A percentile compares a stretch with the other conserved stretches of the same genome.
phyloP scores from a whole-genome alignment of 441 rosid genomes.

The Euphorbia celastroides region DNA sequence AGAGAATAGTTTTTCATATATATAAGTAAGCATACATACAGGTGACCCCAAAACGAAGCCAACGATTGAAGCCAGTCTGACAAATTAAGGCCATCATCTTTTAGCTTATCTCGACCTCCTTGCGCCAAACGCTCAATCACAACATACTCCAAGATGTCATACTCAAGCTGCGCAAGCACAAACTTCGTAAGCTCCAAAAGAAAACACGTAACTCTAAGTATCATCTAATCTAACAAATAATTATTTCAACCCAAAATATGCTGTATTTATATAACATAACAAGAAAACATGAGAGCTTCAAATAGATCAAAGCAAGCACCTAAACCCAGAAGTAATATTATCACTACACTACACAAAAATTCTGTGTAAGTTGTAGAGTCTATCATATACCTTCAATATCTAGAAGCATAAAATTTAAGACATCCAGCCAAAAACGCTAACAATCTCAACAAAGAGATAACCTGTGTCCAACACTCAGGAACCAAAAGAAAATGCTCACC shows the following conservation, averaged over 20 bases:
- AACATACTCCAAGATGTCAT: conserved; percentile 96
- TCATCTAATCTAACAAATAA: neutral
- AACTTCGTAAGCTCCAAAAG: conserved; percentile 18
- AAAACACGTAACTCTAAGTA: neutral
- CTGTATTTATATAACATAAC: conserved; percentile 8
- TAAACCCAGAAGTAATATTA: neutral
- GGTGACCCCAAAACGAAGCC: conserved; percentile 99
- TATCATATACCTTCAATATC: neutral
- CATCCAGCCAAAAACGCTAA: neutral
- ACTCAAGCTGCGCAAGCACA: conserved; percentile 73
- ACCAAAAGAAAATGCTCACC: conserved; percentile 40
- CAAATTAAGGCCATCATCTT: conserved; percentile 97
- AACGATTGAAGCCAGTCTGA: conserved; percentile 99
- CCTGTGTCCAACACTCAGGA: too few relatives aligned
- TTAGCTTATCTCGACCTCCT: conserved; percentile 97
- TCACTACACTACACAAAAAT: too few relatives aligned
- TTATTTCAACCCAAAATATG: neutral
- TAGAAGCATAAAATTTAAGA: neutral
- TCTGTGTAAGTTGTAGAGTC: neutral
- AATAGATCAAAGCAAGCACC: conserved; percentile 1
- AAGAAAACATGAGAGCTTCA: neutral
- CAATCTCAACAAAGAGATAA: neutral
- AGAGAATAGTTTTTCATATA: conserved; percentile 14
- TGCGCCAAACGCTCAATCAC: conserved; percentile 96
- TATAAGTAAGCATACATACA: conserved; percentile 61